Percentiles rank a stretch among this genome's conserved stretches.
Evolutionary conservation across 441 rosid species (phyloP).

Genomic region (Pelargonium myrrhifolium): DNA sequence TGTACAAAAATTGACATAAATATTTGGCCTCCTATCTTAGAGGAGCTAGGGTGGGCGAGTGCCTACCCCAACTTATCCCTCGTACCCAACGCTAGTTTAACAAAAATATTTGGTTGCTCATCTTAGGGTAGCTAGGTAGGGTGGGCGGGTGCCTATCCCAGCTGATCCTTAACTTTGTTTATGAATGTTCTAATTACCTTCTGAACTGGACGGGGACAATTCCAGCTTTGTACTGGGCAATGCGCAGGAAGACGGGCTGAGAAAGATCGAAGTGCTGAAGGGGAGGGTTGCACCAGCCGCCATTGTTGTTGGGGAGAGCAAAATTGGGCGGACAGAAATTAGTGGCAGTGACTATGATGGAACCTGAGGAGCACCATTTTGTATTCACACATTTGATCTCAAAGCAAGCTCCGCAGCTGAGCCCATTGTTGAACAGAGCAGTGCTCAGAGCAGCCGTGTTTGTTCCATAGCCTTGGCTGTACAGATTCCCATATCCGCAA

Average conservation of each 20-base stretch:
- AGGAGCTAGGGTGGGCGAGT: too few species aligned
- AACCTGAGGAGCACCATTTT: constrained; percentile 79
- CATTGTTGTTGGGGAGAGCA: constrained; percentile 53
- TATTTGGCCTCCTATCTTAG: too few species aligned
- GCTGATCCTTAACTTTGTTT: too few species aligned
- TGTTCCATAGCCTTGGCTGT: constrained; percentile 85
- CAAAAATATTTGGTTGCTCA: too few species aligned
- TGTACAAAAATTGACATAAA: too few species aligned
- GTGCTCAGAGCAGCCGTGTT: constrained; percentile 93
- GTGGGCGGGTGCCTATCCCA: too few species aligned
- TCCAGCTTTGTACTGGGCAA: constrained; percentile 65
- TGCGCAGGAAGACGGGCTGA: constrained; percentile 62
- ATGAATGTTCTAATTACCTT: constrained; percentile 30
- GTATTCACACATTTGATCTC: constrained; percentile 60
- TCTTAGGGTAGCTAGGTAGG: too few species aligned
- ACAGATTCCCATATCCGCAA: constrained; percentile 90
- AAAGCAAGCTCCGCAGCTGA: constrained; percentile 85
- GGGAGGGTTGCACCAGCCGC: constrained; percentile 84
- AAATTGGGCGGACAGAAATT: constrained; percentile 77
- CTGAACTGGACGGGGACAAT: constrained; percentile 59
- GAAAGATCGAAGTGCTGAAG: constrained; percentile 65
- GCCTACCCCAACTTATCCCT: too few species aligned
- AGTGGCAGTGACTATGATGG: constrained; percentile 76
- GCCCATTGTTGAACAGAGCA: constrained; percentile 81
- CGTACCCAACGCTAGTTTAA: too few species aligned